Conservation (phyloP, 179 eudicot genomes). For the Beta macrorhiza region DNA sequence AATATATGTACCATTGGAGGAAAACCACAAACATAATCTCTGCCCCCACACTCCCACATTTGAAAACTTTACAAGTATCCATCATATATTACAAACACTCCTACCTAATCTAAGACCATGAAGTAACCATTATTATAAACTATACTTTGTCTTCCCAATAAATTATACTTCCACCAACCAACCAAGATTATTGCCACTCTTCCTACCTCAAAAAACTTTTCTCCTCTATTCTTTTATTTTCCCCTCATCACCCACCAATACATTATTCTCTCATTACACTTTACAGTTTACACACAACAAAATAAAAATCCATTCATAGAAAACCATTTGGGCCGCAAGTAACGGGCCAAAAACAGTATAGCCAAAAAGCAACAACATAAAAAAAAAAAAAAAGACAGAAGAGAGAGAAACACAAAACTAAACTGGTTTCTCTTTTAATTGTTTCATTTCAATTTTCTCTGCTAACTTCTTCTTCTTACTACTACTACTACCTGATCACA, state of each 20-base stretch:
- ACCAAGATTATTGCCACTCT: background rate
- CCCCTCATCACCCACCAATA: constrained; percentile 2
- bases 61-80: background rate
- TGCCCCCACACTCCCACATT: background rate
- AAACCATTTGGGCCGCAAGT: constrained; percentile 7
- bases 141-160: background rate
- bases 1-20: too few relatives aligned
- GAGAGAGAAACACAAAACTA: background rate
- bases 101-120: constrained; percentile 8
- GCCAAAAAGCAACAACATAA: background rate
- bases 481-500: background rate
- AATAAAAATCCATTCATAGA: background rate
- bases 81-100: background rate
- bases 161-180: constrained; percentile 8
- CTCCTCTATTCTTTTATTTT: background rate
- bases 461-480: background rate
- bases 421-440: background rate
- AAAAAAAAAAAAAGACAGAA: background rate
- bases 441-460: background rate
- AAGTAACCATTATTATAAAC: constrained; percentile 10
- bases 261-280: background rate
- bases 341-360: background rate
- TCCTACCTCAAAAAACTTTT: background rate
- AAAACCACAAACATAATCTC: too few relatives aligned
- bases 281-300: too few relatives aligned